Percentiles rank a stretch among this genome's conserved stretches.
phyloP scores from a whole-genome alignment of 345 rosid genomes.

The Lumnitzera littorea region DNA sequence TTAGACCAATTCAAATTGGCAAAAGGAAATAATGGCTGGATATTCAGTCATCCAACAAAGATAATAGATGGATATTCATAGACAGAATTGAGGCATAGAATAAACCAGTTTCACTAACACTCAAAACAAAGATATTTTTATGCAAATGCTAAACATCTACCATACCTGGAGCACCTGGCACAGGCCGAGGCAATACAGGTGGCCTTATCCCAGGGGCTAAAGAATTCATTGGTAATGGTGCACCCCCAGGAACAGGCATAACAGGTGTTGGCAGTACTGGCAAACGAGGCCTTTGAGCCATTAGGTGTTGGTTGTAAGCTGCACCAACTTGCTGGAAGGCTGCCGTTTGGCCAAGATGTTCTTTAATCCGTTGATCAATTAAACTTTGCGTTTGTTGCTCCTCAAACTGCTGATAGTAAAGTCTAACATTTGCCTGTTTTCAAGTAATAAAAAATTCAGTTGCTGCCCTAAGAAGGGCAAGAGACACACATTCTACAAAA shows the following conservation, averaged over 20 bases:
- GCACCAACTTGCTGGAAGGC: constrained; percentile 88
- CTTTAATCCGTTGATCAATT: constrained; percentile 93
- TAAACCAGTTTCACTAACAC: not conserved
- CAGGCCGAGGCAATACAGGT: constrained; percentile 78
- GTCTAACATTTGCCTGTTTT: constrained; percentile 77
- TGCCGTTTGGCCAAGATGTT: constrained; percentile 87
- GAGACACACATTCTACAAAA: not conserved
- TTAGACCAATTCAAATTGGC: not conserved
- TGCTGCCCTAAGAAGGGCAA: not conserved
- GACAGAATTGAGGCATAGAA: not conserved
- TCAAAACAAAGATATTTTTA: not conserved
- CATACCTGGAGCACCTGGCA: constrained; percentile 49
- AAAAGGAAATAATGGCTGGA: not conserved
- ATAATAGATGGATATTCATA: not conserved
- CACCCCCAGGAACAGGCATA: constrained; percentile 39
- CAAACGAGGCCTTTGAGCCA: constrained; percentile 72
- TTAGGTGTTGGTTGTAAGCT: constrained; percentile 75
- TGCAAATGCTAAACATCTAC: not conserved
- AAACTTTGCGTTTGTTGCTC: constrained; percentile 96
- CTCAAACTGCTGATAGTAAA: constrained; percentile 96
- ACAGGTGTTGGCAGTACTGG: constrained; percentile 63
- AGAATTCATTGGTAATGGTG: constrained; percentile 25
- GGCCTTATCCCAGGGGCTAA: constrained; percentile 70
- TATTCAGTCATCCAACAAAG: no score
- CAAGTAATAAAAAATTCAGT: not conserved